Evolutionary conservation across 768 basidiomycete genomes (phyloP), one percentile per base, ranked within the genome.

Genomic region (Xerocomellus chrysenteron): DNA sequence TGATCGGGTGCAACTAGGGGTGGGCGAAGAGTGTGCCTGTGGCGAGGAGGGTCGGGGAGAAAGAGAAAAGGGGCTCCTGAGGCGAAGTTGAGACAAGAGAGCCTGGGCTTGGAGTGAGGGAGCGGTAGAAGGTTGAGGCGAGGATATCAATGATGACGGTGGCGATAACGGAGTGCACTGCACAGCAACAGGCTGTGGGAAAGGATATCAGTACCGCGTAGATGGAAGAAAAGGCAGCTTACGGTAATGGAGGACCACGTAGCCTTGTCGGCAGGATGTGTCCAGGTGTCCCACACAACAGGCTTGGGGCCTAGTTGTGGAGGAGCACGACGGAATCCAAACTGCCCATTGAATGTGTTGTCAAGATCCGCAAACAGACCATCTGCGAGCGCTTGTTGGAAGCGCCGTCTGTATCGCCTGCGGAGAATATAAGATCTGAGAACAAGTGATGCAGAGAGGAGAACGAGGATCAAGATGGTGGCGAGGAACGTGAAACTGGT

Each of bases 401-500:
- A 62, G 19, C 76, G 78, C 10, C 75, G 77, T 14, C 80, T 81
- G 68, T 81, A 82, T 21, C 84, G 80, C 16, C 85, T 74, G 19
- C 87, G 82, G 17, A 85, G 63, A 55, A 87, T 62, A 60, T 82
- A 82, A 1, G 87, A 85, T 43, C 88, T 81, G 46, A 85, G 72
- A 52, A 88, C 78, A 60, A 90, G 84, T 7, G 80, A 79, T 41
- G 76, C 81, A 10, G 86, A 88, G 50, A 89, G 79, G 42, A 82
- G 74, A 17, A 90, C 76, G 58, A 90, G 81, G 43, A 89, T 75
- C 60, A 87, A 77, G 26, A 90, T 79, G 4, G 87, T 88, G 24
- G 87, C 85, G 37, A 89, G 80, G 63, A 88, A 90, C 5, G 87
- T 88, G 69, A 86, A 83, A 28, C 85, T 87, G 67, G 56, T 68